Evolutionary conservation across 1,284 basidiomycete species (phyloP).

Genomic region (Cronartium quercuum): DNA sequence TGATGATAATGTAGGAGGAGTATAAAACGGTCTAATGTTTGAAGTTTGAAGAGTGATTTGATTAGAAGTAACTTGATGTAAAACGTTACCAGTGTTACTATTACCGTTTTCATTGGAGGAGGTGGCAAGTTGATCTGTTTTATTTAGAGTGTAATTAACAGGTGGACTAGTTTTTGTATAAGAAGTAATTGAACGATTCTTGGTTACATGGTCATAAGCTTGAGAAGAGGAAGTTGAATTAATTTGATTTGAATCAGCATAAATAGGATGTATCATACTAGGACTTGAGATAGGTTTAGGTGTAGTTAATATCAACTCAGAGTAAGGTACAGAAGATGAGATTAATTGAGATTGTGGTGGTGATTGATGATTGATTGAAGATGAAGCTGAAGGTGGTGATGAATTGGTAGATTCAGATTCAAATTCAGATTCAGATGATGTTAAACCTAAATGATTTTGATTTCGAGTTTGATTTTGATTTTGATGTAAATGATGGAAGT

Average conservation of each 20-base stretch:
- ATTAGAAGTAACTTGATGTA: no score
- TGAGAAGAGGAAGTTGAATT: background rate
- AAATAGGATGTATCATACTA: background rate
- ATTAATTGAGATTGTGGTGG: background rate
- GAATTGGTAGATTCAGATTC: no score
- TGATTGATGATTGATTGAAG: background rate
- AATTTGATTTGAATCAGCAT: background rate
- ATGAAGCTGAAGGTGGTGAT: background rate
- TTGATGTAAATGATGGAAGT: background rate
- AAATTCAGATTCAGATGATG: background rate
- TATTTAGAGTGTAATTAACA: background rate
- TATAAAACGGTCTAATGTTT: no score
- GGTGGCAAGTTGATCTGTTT: background rate
- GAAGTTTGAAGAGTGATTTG: no score
- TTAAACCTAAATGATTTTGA: no score
- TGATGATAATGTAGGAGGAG: no score
- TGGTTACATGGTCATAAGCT: background rate
- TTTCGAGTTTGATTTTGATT: background rate
- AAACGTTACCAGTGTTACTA: background rate
- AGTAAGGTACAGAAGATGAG: background rate
- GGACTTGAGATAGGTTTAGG: background rate
- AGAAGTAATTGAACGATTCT: no score
- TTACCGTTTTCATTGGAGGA: background rate
- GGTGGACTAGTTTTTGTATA: no score
- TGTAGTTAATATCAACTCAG: background rate